A percentile compares a stretch with the other conserved stretches of the same genome.
These are phyloP conservation scores for Lipomyces mesembrius DNA, from an alignment of 805 yeast genomes.

Conservation along the genomic window DNA sequence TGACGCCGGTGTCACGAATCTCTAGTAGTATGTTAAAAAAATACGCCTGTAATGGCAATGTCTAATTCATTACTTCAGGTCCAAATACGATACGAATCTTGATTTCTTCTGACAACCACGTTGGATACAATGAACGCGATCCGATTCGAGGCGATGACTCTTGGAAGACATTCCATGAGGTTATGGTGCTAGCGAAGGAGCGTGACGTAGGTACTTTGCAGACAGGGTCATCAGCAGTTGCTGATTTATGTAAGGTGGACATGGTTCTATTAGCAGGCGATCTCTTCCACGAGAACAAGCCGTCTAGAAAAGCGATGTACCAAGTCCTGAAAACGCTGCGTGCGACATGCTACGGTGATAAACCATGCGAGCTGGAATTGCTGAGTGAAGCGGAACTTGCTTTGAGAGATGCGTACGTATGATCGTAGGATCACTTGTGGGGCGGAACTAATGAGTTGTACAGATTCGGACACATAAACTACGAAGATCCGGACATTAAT, in stretches of 20 bases:
- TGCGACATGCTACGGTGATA: conserved; percentile 76
- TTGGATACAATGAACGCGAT: conserved; percentile 88
- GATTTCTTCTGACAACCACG: conserved; percentile 94
- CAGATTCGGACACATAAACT: conserved; percentile 71
- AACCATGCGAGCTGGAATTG: conserved; percentile 82
- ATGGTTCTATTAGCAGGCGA: conserved; percentile 93
- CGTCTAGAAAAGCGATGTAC: conserved; percentile 81
- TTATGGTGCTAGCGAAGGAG: conserved; percentile 68
- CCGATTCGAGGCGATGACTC: conserved; percentile 90
- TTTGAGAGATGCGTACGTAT: conserved; percentile 54
- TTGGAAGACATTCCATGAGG: conserved; percentile 85
- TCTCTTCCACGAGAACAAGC: conserved; percentile 86
- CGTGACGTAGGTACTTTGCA: conserved; percentile 54
- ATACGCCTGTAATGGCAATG: background rate
- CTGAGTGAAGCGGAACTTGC: conserved; percentile 75
- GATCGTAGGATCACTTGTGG: background rate
- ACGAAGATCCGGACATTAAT: conserved; percentile 88
- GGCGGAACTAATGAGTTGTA: background rate
- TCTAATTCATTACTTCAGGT: conserved; percentile 6
- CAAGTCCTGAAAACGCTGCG: conserved; percentile 78
- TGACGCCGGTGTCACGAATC: background rate
- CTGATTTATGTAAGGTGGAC: conserved; percentile 53
- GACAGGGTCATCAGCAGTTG: background rate
- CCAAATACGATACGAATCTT: conserved; percentile 74
- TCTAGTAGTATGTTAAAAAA: background rate